A percentile compares a stretch with the other conserved stretches of the same genome.
Evolutionary conservation across 2,329 filamentous ascomycete genomes (phyloP).

Genomic region (Penicillium psychrosexuale): DNA sequence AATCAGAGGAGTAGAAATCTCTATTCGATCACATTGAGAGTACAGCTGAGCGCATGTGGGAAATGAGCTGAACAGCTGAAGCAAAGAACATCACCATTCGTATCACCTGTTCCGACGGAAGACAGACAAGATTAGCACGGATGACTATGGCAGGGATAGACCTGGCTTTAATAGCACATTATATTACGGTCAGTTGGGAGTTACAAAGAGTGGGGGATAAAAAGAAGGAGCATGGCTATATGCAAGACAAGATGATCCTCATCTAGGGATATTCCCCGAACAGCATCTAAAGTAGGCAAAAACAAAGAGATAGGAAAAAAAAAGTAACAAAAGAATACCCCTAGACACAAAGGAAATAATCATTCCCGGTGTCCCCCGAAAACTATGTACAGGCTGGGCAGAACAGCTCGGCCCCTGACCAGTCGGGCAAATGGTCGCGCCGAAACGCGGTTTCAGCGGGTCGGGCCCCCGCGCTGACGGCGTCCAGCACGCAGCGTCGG

Average conservation of each 20-base stretch:
- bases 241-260: constrained; percentile 1
- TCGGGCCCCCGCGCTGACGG: constrained; percentile 12
- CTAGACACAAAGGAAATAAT: constrained; percentile 2
- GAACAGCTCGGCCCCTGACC: constrained; percentile 27
- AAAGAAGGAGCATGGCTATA: not conserved
- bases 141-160: not conserved
- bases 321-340: not conserved
- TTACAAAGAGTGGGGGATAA: not conserved
- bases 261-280: constrained; percentile 1
- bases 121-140: not conserved
- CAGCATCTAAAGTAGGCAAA: not conserved
- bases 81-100: not conserved
- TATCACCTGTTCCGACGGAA: not conserved
- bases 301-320: not conserved
- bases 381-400: constrained; percentile 42
- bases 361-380: not conserved
- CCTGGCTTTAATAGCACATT: not conserved
- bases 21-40: not conserved
- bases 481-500: constrained; percentile 42
- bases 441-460: constrained; percentile 17
- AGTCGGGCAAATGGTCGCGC: constrained; percentile 24
- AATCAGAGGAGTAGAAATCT: not conserved
- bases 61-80: not conserved
- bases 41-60: not conserved
- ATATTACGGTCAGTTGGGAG: not conserved